A percentile compares a stretch with the other conserved stretches of the same genome.
These are phyloP conservation scores for Acer negundo DNA, from an alignment of 345 rosid species.

Conservation along the genomic window DNA sequence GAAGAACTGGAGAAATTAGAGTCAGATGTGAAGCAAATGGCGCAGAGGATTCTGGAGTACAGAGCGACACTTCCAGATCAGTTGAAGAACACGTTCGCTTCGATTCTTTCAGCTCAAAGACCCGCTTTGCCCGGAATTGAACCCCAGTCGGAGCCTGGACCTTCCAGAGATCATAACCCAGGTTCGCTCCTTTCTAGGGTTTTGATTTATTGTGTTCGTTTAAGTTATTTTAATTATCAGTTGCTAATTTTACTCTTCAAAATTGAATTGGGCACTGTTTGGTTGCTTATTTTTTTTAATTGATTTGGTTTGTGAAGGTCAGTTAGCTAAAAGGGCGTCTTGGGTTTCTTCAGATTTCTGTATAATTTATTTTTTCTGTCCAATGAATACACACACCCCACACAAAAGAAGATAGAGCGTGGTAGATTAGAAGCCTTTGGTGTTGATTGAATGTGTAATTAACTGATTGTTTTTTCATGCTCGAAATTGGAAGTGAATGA, in stretches of 20 bases:
- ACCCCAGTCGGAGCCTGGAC: constrained; percentile 41
- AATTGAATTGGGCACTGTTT: background rate
- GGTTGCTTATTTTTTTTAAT: background rate
- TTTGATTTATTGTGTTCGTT: background rate
- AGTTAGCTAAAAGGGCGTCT: constrained; percentile 1
- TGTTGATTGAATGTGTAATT: background rate
- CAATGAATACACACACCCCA: background rate
- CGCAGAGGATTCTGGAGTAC: constrained; percentile 57
- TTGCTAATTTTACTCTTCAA: background rate
- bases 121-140: constrained; percentile 29
- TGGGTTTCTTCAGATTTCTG: background rate
- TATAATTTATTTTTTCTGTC: background rate
- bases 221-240: too few relatives aligned
- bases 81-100: constrained; percentile 50
- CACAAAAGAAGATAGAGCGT: background rate
- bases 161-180: constrained; percentile 31
- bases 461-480: background rate
- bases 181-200: constrained; percentile 39
- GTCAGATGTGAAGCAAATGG: constrained; percentile 62
- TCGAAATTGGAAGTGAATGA: background rate
- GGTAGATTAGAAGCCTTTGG: background rate
- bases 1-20: constrained; percentile 60
- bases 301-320: constrained; percentile 5
- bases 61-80: constrained; percentile 67
- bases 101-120: constrained; percentile 48